Conservation (phyloP, 1,139 yeast genomes). For the Spathaspora sp. region DNA sequence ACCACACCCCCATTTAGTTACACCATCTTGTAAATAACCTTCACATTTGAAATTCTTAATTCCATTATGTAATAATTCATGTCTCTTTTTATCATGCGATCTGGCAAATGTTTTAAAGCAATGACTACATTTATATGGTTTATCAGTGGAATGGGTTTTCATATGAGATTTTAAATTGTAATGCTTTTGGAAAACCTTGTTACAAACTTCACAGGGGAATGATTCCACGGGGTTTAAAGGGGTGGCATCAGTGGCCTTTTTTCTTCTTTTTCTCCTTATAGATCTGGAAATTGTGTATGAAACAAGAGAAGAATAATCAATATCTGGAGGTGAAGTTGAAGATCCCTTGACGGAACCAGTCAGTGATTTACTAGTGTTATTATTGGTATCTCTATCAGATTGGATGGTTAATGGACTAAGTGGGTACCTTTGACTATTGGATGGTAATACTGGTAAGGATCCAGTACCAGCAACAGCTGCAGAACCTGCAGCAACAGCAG, state of each 20-base stretch:
- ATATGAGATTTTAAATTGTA: conserved; percentile 57
- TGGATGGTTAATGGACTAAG: conserved; percentile 14
- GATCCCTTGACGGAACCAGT: conserved; percentile 3
- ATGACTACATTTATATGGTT: conserved; percentile 50
- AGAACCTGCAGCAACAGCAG: not conserved
- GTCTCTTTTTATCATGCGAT: conserved; percentile 57
- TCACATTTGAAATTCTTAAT: conserved; percentile 56
- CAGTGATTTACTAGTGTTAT: conserved; percentile 4
- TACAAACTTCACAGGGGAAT: conserved; percentile 48
- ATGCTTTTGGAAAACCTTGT: conserved; percentile 51
- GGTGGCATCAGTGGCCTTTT: conserved; percentile 9
- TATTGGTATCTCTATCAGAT: conserved; percentile 11
- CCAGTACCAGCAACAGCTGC: not conserved
- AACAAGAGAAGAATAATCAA: conserved; percentile 40
- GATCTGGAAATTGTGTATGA: conserved; percentile 38
- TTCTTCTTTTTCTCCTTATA: conserved; percentile 33
- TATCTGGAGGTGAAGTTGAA: conserved; percentile 12
- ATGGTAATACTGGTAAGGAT: conserved; percentile 7
- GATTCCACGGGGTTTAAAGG: conserved; percentile 12
- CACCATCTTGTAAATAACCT: conserved; percentile 51
- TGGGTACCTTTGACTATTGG: conserved; percentile 13
- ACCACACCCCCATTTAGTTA: conserved; percentile 60
- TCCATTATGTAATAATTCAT: conserved; percentile 55
- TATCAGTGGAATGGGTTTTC: conserved; percentile 57
- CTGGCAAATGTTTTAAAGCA: conserved; percentile 56